phyloP scores from a whole-genome alignment of 352 stramenopile genomes.

The Pythium biforme region DNA sequence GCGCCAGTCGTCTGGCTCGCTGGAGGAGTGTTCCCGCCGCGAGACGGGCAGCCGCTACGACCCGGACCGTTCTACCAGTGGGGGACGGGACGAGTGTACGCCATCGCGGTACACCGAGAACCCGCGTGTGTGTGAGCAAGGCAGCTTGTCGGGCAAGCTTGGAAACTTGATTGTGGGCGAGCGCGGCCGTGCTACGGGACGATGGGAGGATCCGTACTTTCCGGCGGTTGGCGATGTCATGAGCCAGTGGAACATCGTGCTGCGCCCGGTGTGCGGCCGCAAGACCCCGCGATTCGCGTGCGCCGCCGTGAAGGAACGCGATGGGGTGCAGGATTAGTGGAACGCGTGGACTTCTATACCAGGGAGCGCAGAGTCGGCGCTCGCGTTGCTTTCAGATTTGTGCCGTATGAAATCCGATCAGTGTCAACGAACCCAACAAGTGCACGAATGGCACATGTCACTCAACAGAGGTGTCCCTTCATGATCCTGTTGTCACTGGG shows the following conservation, averaged over 20 bases:
- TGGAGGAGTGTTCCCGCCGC: slow-evolving; percentile 41
- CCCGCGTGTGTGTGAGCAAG: slow-evolving; percentile 45
- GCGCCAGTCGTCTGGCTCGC: slow-evolving; percentile 31
- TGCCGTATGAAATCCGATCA: background rate
- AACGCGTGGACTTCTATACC: too few relatives aligned
- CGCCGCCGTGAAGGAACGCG: slow-evolving; percentile 19
- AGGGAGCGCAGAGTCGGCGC: too few relatives aligned
- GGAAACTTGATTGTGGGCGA: slow-evolving; percentile 35
- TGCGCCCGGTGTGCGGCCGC: slow-evolving; percentile 57
- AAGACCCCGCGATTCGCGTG: slow-evolving; percentile 48
- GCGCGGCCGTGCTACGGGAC: slow-evolving; percentile 20
- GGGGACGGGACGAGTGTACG: slow-evolving; percentile 43
- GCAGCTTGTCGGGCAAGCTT: slow-evolving; percentile 61
- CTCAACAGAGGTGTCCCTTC: background rate
- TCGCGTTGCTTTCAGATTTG: background rate
- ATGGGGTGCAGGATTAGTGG: background rate
- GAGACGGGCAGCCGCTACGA: slow-evolving; percentile 61
- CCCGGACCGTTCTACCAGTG: slow-evolving; percentile 28
- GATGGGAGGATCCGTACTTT: slow-evolving; percentile 51
- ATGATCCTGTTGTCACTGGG: too few relatives aligned
- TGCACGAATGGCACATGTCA: background rate
- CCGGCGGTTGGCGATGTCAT: slow-evolving; percentile 39
- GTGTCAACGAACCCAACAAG: background rate
- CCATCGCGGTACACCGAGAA: slow-evolving; percentile 40
- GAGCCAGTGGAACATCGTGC: slow-evolving; percentile 56